Base-by-base conservation (phyloP, 2,329 filamentous ascomycete genomes). In the Stagonosporopsis vannaccii region DNA sequence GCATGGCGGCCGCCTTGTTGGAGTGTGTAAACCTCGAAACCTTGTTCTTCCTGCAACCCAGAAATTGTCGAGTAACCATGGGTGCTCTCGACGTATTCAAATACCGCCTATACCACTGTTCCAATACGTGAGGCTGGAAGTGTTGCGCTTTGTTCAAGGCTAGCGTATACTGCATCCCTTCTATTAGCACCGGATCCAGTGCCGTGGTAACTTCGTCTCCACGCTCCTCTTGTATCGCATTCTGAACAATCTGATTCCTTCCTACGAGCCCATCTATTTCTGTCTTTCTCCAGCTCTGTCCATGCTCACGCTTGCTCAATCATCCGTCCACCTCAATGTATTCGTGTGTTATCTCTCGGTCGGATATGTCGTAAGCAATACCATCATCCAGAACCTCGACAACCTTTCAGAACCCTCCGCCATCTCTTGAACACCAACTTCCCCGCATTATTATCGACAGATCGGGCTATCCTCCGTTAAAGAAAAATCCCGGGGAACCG, bases 231-330 rank as follows among this genome's bases (percentile, higher is more conserved):
- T 2, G 6, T 8, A 7, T 17, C 25, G n/a, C 8, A 33, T 7
- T 13, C 17, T 32, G 15, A 8, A 22, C 19, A 7, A 5, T 7
- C 5, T 7, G 15, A 13, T 8, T 0, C 30, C 22, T 9, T 26
- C 17, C n/a, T 19, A 28, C 11, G 6, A 8, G 20, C 40, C 26
- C 40, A 6, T 33, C 51, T 55, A 1, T 55, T 55, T 45, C 45
- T 55, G 45, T 55, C 51, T 49, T 49, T 45, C 45, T 43, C 30
- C n/a, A 22, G 7, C 6, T 30, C 6, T 11, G 19, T 13, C 6
- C 26, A 23, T 17, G 8, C n/a, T 3, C 15, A 25, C 9, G 15
- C 13, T n/a, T 7, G 30, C 7, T 37, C n/a, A 23, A 4, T 39
- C 17, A 15, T 25, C 30, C 11, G 4, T 15, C 15, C 3, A 1